Percentiles rank a stretch among this genome's conserved stretches.
phyloP scores from a whole-genome alignment of 1,139 yeast species.

The Kazachstania sp. region DNA sequence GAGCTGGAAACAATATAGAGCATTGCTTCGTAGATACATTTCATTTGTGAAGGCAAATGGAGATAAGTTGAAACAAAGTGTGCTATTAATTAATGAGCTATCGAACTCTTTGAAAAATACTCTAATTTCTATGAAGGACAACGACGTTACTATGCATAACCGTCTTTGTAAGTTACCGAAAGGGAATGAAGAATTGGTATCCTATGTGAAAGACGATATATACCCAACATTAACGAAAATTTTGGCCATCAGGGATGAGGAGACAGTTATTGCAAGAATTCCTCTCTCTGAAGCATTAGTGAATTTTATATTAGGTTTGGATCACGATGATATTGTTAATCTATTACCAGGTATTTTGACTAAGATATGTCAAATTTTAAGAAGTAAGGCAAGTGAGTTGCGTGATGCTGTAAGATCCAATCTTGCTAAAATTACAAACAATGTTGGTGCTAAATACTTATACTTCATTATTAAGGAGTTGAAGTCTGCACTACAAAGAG shows the following conservation, averaged over 20 bases:
- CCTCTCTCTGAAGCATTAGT: conserved; percentile 79
- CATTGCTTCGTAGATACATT: conserved; percentile 64
- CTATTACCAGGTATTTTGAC: conserved; percentile 79
- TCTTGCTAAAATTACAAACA: conserved; percentile 52
- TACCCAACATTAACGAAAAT: conserved; percentile 55
- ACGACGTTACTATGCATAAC: conserved; percentile 9
- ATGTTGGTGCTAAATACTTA: conserved; percentile 68
- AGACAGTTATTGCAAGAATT: conserved; percentile 65
- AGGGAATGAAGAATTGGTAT: conserved; percentile 41
- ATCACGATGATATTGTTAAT: conserved; percentile 45
- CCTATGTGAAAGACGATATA: conserved; percentile 48
- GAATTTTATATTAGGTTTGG: conserved; percentile 56
- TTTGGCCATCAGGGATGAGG: conserved; percentile 60
- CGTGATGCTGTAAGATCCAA: conserved; percentile 82
- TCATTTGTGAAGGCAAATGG: conserved; percentile 45
- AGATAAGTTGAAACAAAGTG: conserved; percentile 49
- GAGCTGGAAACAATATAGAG: conserved; percentile 75
- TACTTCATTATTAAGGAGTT: conserved; percentile 70
- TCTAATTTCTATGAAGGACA: conserved; percentile 17
- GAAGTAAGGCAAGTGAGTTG: conserved; percentile 79
- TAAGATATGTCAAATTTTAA: conserved; percentile 74
- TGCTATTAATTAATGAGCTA: conserved; percentile 54
- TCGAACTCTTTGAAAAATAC: conserved; percentile 45
- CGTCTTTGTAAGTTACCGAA: conserved; percentile 31
- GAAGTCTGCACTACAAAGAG: conserved; percentile 70